phyloP scores from a whole-genome alignment of 176 grass and related monocot genomes.

The Hordeum marinum region DNA sequence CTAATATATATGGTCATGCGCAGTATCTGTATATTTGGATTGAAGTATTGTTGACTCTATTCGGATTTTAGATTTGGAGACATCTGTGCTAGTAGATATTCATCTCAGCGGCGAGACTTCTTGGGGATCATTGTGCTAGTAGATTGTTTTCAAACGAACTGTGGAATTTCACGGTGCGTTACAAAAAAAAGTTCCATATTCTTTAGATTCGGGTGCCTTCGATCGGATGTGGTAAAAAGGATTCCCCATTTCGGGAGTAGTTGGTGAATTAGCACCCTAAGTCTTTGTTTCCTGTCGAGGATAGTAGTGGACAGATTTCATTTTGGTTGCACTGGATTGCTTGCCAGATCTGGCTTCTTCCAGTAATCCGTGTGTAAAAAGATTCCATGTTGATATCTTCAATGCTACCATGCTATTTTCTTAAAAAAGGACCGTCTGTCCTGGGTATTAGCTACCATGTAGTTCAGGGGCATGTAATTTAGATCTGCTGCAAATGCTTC shows the following conservation, averaged over 20 bases:
- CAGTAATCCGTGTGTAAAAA: not conserved
- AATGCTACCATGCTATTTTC: not conserved
- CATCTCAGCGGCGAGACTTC: not conserved
- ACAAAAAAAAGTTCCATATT: not conserved
- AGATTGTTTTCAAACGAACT: not conserved
- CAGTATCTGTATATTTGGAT: not conserved
- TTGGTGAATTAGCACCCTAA: not conserved
- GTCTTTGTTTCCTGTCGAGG: not conserved
- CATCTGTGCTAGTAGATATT: not conserved
- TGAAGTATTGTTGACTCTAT: not conserved
- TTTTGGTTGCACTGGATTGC: conserved; percentile 3
- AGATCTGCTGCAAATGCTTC: not conserved
- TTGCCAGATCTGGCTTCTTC: conserved; percentile 27
- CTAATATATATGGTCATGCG: not conserved
- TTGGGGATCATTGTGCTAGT: not conserved
- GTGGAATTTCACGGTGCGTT: not conserved
- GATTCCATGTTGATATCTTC: not conserved
- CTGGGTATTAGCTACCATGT: not conserved
- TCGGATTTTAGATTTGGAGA: not conserved
- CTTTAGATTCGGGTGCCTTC: not conserved
- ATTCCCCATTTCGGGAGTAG: not conserved
- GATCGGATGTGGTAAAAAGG: not conserved
- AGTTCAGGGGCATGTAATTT: not conserved
- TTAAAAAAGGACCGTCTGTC: not conserved
- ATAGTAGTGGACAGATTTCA: not conserved